Percentiles rank a stretch among this genome's conserved stretches.
Evolutionary conservation across 352 stramenopile species (phyloP).

Genomic region (Globisporangium spiculum): DNA sequence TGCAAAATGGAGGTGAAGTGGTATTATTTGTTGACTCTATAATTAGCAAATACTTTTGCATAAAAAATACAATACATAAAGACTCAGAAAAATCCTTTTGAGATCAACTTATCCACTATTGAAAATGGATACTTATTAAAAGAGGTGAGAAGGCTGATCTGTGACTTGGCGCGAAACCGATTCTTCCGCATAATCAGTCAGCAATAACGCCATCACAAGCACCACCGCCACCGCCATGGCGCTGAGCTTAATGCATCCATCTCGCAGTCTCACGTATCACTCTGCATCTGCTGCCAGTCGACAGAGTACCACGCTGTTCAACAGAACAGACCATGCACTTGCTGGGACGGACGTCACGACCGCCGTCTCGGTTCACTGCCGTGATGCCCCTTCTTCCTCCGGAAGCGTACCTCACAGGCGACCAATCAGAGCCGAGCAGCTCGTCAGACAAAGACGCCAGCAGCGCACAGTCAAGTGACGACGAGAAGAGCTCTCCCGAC

Average conservation of each 20-base stretch:
- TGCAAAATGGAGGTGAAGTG: not conserved
- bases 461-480: not conserved
- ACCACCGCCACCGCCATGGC: not conserved
- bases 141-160: not conserved
- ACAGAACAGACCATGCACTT: constrained; percentile 3
- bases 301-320: not conserved
- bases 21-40: too few species aligned
- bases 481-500: not conserved
- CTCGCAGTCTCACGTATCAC: not conserved
- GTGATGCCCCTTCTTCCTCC: constrained; percentile 11
- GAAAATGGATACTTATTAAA: not conserved
- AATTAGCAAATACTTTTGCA: too few species aligned
- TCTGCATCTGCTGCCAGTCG: not conserved
- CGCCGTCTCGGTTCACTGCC: not conserved
- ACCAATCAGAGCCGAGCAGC: constrained; percentile 19
- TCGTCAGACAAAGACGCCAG: constrained; percentile 3
- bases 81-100: not conserved
- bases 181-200: not conserved
- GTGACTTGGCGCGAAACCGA: not conserved
- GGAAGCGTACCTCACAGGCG: constrained; percentile 5
- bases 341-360: not conserved
- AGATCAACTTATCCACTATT: not conserved
- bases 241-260: not conserved
- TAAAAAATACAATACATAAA: too few species aligned
- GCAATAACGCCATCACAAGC: not conserved